Percentiles rank a stretch among this genome's conserved stretches.
phyloP scores from a whole-genome alignment of 306 rosid species.

The Dryas alaskensis region DNA sequence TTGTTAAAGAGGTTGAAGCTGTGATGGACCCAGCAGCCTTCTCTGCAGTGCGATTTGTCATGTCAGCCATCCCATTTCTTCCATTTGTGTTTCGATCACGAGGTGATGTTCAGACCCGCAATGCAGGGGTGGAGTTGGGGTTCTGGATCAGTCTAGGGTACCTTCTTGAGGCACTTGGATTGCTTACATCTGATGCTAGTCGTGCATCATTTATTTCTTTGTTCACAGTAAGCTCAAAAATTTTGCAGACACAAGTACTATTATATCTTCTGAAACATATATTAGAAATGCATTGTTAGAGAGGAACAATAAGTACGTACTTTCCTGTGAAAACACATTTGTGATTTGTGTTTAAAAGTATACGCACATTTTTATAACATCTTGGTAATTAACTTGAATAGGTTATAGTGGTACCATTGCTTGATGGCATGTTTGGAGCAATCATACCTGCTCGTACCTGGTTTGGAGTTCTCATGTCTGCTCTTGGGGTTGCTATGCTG shows the following conservation, averaged over 20 bases:
- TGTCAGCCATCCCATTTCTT: constrained; percentile 60
- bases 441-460: constrained; percentile 53
- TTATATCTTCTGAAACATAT: no score
- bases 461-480: constrained; percentile 73
- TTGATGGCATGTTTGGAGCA: constrained; percentile 70
- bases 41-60: constrained; percentile 58
- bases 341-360: no score
- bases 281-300: no score
- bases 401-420: constrained; percentile 74
- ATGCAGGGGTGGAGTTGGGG: constrained; percentile 74
- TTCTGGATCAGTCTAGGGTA: constrained; percentile 76
- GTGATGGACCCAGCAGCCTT: constrained; percentile 70
- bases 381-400: constrained; percentile 15
- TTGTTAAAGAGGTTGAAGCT: constrained; percentile 69
- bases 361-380: no score
- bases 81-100: constrained; percentile 56
- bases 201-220: constrained; percentile 63
- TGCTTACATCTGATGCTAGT: constrained; percentile 75
- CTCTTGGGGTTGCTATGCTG: constrained; percentile 63
- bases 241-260: no score
- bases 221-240: constrained; percentile 43
- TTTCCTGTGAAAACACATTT: no score
- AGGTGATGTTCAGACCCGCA: constrained; percentile 45
- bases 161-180: constrained; percentile 68
- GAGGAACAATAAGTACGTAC: no score